Percentiles rank a stretch among this genome's conserved stretches.
These are phyloP conservation scores for Lineolata rhizophorae DNA, from an alignment of 495 filamentous ascomycete species.

Conservation along the genomic window DNA sequence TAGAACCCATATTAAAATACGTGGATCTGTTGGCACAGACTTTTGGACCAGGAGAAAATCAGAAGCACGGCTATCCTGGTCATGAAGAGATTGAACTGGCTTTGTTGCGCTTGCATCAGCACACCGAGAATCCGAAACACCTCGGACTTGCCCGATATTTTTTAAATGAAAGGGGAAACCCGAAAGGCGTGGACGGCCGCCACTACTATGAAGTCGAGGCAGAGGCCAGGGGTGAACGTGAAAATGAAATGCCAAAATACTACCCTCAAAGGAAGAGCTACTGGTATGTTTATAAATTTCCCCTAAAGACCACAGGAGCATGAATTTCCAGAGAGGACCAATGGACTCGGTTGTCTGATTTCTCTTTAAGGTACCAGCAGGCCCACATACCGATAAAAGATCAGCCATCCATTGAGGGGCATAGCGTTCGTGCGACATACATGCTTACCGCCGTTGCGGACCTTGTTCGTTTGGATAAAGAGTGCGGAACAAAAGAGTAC, in stretches of 20 bases:
- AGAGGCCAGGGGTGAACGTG: slow-evolving; percentile 26
- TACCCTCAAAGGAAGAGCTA: slow-evolving; percentile 17
- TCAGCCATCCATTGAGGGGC: slow-evolving; percentile 33
- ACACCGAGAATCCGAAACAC: slow-evolving; percentile 23
- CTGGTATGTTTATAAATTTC: too few relatives aligned
- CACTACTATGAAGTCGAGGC: slow-evolving; percentile 32
- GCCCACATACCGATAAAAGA: slow-evolving; percentile 30
- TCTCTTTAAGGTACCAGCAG: too few relatives aligned
- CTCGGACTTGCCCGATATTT: slow-evolving; percentile 32
- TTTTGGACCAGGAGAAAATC: slow-evolving; percentile 26
- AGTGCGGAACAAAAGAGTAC: slow-evolving; percentile 10
- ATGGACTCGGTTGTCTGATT: too few relatives aligned
- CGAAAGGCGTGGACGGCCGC: slow-evolving; percentile 21
- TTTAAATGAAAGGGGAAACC: slow-evolving; percentile 33
- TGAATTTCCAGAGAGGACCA: too few relatives aligned
- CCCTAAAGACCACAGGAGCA: too few relatives aligned
- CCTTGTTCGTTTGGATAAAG: slow-evolving; percentile 15
- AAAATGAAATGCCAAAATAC: slow-evolving; percentile 21
- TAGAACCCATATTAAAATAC: slow-evolving; percentile 30
- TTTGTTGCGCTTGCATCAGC: slow-evolving; percentile 28
- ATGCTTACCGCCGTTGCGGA: slow-evolving; percentile 23
- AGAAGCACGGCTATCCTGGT: slow-evolving; percentile 34
- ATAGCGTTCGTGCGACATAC: slow-evolving; percentile 39
- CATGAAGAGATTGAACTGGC: slow-evolving; percentile 39
- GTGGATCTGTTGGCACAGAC: slow-evolving; percentile 26